Base-by-base conservation (phyloP, 306 rosid genomes). In the Adenanthera pavonina region DNA sequence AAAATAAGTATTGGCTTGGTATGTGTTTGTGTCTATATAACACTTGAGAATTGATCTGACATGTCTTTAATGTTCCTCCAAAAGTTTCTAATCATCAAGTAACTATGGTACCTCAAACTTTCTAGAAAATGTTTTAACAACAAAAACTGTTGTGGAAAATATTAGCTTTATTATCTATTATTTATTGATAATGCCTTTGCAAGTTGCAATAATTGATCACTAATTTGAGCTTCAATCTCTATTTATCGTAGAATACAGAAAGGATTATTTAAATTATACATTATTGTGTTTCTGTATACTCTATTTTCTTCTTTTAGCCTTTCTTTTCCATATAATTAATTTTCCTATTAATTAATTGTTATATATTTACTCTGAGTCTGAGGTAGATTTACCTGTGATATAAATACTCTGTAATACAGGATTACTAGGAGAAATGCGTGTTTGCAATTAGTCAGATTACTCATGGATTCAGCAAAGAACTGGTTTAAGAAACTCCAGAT, bases 381-480 rank as follows among this genome's bases (percentile, higher is more conserved):
- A 54, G 38, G 70, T 4, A 49, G 72, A 44, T 9, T 30, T 33
- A 12, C 30, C 38, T 60, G 19, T 6, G 14, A 30, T 36, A 15
- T 36, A 2, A 35, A 1, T 36, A 40, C 49, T 54, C 25, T 74
- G 14, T 17, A 35, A 56, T 74, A 8, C 33, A 78, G 25, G 20
- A 19, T 68, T 56, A 19, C 57, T 35, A 68, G 72, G 78, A 84
- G 64, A 69, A 62, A 83, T 72, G 84, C 61, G 12, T 8, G 20
- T 16, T 67, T 60, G 82, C 71, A 53, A 82, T 62, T 83, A 75
- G 85, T 46, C 65, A 72, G 30, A 49, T 19, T 73, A 34, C 82
- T 6, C 52, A 89, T 89, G 92, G 92, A 87, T 83, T 87, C 92
- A 36, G 87, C 92, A 20, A 75, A 89, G 78, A 87, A 90, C 54